Conservation (phyloP, 257 asterid genomes). For the Gynochthodes officinalis region DNA sequence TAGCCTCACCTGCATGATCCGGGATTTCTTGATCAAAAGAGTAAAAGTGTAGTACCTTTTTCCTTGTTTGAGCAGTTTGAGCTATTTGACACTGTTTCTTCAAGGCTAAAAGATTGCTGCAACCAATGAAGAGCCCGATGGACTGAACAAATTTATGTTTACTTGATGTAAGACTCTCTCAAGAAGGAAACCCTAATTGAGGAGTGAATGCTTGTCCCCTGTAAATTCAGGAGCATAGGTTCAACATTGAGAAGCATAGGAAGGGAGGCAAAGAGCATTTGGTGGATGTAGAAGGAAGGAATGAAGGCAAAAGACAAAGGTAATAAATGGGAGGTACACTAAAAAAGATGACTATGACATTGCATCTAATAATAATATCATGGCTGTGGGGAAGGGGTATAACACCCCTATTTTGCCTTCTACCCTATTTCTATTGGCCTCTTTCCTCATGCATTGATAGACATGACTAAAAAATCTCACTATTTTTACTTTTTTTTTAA, state of each 20-base stretch:
- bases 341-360: constrained; percentile 60
- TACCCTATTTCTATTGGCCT: constrained; percentile 20
- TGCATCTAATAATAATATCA: constrained; percentile 50
- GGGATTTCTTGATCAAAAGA: constrained; percentile 19
- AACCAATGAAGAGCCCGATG: constrained; percentile 3
- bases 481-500: constrained; percentile 5
- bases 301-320: constrained; percentile 70
- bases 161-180: constrained; percentile 3
- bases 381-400: constrained; percentile 38
- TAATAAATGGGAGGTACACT: constrained; percentile 62
- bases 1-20: constrained; percentile 21
- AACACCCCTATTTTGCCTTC: constrained; percentile 24
- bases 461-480: constrained; percentile 15
- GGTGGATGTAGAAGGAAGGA: constrained; percentile 57
- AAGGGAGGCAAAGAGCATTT: constrained; percentile 40
- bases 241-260: constrained; percentile 14
- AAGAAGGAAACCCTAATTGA: constrained; percentile 36
- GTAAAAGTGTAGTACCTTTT: constrained; percentile 25
- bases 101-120: constrained; percentile 18
- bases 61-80: constrained; percentile 18
- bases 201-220: constrained; percentile 26
- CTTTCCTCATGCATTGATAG: constrained; percentile 38
- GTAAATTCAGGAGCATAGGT: constrained; percentile 25
- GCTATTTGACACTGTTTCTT: constrained; percentile 13
- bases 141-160: constrained; percentile 14